Evolutionary conservation across 768 basidiomycete genomes (phyloP).

Genomic region (Naematelia aurantialba): DNA sequence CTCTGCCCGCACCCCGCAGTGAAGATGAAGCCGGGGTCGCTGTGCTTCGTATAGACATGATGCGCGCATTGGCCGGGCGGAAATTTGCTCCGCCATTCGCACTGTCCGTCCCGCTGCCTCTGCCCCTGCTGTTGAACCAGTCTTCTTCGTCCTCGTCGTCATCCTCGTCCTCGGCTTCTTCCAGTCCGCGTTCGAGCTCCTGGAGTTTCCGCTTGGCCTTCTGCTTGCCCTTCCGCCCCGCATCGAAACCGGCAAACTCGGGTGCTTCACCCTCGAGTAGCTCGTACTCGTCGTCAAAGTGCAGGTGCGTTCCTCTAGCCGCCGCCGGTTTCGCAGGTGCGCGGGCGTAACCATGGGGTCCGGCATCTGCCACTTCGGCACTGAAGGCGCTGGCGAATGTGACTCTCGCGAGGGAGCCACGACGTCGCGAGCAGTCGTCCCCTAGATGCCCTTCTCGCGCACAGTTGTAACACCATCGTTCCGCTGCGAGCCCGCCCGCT

Average conservation of each 20-base stretch:
- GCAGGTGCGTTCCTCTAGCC: constrained; percentile 16
- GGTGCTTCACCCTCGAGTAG: constrained; percentile 20
- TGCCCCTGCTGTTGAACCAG: constrained; percentile 13
- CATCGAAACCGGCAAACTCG: constrained; percentile 23
- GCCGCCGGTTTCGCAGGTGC: not conserved
- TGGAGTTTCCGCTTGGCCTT: constrained; percentile 19
- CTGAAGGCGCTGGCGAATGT: constrained; percentile 38
- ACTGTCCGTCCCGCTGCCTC: constrained; percentile 3
- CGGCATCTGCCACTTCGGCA: constrained; percentile 20
- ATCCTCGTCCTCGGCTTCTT: constrained; percentile 21
- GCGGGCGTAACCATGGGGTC: constrained; percentile 23
- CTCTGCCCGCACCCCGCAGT: not conserved
- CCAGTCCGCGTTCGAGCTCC: constrained; percentile 6
- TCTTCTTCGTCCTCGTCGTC: constrained; percentile 26
- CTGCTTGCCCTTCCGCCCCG: constrained; percentile 30
- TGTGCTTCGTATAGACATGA: not conserved
- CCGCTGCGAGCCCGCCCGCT: constrained; percentile 23
- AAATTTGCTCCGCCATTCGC: constrained; percentile 6
- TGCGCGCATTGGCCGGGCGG: constrained; percentile 3
- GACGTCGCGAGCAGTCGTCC: constrained; percentile 35
- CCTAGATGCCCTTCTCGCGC: constrained; percentile 41
- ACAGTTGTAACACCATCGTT: constrained; percentile 45
- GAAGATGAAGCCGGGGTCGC: constrained; percentile 8
- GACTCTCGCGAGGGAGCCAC: constrained; percentile 28
- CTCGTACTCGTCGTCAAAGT: constrained; percentile 21